Conservation (phyloP, 2,329 filamentous ascomycete genomes). For the Botrytis deweyae region DNA sequence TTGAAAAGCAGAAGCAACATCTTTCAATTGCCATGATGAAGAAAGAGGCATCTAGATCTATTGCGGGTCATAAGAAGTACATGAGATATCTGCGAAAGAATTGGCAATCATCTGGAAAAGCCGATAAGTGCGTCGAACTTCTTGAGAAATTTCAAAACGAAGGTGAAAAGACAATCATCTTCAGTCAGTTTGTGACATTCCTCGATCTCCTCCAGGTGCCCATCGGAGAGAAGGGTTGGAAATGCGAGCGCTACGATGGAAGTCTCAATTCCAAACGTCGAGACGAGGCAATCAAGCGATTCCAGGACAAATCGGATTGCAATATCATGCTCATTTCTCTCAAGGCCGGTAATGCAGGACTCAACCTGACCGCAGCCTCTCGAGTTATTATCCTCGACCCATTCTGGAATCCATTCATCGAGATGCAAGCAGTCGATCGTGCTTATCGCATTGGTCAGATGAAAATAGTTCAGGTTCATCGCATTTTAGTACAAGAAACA, state of each 20-base stretch:
- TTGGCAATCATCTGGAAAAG: slow-evolving; percentile 75
- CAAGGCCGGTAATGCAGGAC: slow-evolving; percentile 78
- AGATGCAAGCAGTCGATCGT: slow-evolving; percentile 88
- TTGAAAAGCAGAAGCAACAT: slow-evolving; percentile 38
- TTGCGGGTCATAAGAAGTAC: slow-evolving; percentile 64
- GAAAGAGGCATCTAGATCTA: slow-evolving; percentile 62
- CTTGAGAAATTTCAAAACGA: slow-evolving; percentile 46
- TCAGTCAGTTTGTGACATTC: slow-evolving; percentile 78
- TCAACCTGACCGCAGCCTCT: slow-evolving; percentile 80
- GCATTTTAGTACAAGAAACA: slow-evolving; percentile 72
- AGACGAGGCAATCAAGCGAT: slow-evolving; percentile 65
- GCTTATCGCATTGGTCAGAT: slow-evolving; percentile 85
- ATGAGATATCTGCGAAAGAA: slow-evolving; percentile 70
- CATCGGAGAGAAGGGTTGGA: slow-evolving; percentile 53
- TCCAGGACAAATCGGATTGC: slow-evolving; percentile 56
- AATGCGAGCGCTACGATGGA: slow-evolving; percentile 70
- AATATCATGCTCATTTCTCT: slow-evolving; percentile 76
- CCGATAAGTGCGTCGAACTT: slow-evolving; percentile 66
- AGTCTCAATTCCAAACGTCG: slow-evolving; percentile 67
- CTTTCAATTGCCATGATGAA: slow-evolving; percentile 65
- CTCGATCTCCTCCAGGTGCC: slow-evolving; percentile 76
- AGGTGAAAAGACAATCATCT: slow-evolving; percentile 76
- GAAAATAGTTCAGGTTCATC: slow-evolving; percentile 73
- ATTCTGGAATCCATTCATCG: slow-evolving; percentile 92
- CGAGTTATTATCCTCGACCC: slow-evolving; percentile 90